Evolutionary conservation across 768 basidiomycete genomes (phyloP).

Genomic region (Mrakia gelida): DNA sequence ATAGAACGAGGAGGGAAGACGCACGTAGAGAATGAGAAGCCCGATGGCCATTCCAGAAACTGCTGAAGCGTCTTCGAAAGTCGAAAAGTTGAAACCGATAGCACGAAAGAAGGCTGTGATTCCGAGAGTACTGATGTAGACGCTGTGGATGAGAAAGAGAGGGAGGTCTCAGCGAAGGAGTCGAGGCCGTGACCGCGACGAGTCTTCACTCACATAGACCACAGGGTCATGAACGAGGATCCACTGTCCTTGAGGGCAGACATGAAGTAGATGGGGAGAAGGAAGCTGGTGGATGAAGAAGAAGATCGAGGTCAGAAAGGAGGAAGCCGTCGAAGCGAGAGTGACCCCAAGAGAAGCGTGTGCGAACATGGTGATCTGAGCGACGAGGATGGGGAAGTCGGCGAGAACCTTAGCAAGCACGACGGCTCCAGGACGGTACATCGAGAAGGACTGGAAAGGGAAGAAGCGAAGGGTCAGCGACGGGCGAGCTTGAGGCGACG

Average conservation of each 20-base stretch:
- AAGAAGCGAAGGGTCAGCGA: too few relatives aligned
- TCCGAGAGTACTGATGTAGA: conserved; percentile 28
- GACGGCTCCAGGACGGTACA: conserved; percentile 49
- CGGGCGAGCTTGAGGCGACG: too few relatives aligned
- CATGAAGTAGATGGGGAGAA: conserved; percentile 30
- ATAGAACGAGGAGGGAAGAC: too few relatives aligned
- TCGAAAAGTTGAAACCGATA: conserved; percentile 29
- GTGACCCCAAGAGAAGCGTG: not conserved
- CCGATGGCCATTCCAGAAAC: conserved; percentile 28
- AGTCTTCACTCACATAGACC: conserved; percentile 4
- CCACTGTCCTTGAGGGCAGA: conserved; percentile 1
- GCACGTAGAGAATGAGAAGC: conserved; percentile 20
- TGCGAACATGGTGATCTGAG: conserved; percentile 47
- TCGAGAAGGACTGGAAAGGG: conserved; percentile 41
- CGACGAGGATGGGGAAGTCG: conserved; percentile 44
- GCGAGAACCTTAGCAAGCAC: conserved; percentile 45
- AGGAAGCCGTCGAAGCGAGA: not conserved
- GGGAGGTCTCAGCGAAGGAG: too few relatives aligned
- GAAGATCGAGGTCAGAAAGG: not conserved
- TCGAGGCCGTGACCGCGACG: too few relatives aligned
- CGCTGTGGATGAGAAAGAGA: not conserved
- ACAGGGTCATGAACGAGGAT: conserved; percentile 29
- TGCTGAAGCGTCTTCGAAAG: conserved; percentile 27
- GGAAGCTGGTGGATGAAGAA: conserved; percentile 47
- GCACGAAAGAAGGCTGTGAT: conserved; percentile 29